These are phyloP conservation scores for Cadophora malorum DNA, from an alignment of 2,329 filamentous ascomycete genomes.

Conservation along the genomic window DNA sequence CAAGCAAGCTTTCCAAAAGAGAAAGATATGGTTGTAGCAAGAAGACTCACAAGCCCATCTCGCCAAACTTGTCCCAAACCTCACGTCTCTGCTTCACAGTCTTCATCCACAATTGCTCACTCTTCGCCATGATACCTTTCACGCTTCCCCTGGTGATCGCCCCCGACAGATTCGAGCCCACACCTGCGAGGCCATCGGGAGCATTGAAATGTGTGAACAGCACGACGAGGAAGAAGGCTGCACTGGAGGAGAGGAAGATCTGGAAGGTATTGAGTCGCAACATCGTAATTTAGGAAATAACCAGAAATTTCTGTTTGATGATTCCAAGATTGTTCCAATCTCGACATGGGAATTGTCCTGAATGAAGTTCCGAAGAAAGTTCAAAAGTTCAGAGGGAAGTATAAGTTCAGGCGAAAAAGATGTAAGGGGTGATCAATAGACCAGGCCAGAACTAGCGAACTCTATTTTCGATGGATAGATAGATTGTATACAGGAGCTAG, in stretches of 20 bases:
- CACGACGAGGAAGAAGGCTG: constrained; percentile 26
- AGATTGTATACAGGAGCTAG: neutral
- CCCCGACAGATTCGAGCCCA: constrained; percentile 22
- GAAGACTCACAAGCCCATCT: constrained; percentile 39
- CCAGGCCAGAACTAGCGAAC: neutral
- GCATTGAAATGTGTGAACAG: constrained; percentile 26
- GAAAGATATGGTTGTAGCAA: neutral
- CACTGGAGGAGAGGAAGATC: constrained; percentile 24
- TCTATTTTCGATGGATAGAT: too few relatives aligned
- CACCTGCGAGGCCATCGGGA: constrained; percentile 14
- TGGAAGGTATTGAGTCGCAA: constrained; percentile 14
- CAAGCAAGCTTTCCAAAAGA: too few relatives aligned
- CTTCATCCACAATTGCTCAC: constrained; percentile 41
- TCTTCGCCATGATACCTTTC: constrained; percentile 38
- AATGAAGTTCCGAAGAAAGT: too few relatives aligned
- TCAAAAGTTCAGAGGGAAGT: too few relatives aligned
- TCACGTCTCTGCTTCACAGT: constrained; percentile 44
- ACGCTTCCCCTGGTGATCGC: constrained; percentile 26
- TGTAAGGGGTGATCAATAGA: neutral
- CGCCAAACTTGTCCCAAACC: constrained; percentile 38
- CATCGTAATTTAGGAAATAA: neutral
- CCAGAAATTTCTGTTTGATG: neutral
- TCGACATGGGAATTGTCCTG: too few relatives aligned
- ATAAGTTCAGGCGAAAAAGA: neutral
- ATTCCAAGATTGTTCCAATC: too few relatives aligned